Evolutionary conservation across 257 asterid species (phyloP).

Genomic region (Nicotiana noctiflora): DNA sequence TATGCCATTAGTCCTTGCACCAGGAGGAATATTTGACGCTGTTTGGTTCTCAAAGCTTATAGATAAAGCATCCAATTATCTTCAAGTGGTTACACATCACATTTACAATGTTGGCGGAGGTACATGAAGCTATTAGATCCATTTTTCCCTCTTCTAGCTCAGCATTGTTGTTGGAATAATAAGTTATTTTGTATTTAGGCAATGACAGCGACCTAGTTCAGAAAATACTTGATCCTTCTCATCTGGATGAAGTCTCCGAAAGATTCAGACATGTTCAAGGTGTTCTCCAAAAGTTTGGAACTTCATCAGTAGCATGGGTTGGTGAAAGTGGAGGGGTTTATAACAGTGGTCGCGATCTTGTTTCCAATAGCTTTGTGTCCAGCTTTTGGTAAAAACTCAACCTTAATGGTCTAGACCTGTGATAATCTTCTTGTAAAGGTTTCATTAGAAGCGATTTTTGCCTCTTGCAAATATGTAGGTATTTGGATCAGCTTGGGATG

Average conservation of each 20-base stretch:
- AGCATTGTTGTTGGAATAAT: neutral
- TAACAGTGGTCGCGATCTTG: constrained; percentile 67
- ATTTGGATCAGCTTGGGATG: constrained; percentile 91
- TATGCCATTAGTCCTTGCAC: constrained; percentile 67
- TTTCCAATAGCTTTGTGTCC: constrained; percentile 70
- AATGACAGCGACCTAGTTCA: constrained; percentile 30
- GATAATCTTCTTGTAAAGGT: neutral
- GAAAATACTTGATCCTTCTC: constrained; percentile 38
- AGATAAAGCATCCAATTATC: constrained; percentile 33
- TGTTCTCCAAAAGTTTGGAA: constrained; percentile 19
- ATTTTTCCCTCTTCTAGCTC: neutral
- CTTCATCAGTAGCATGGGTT: constrained; percentile 43
- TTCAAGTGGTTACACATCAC: constrained; percentile 77
- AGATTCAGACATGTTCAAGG: constrained; percentile 25
- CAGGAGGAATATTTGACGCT: constrained; percentile 74
- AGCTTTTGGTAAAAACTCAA: constrained; percentile 63
- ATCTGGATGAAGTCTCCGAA: constrained; percentile 33
- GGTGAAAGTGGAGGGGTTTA: constrained; percentile 59
- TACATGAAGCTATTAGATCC: constrained; percentile 10
- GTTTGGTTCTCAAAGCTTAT: constrained; percentile 52
- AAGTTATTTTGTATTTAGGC: constrained; percentile 20
- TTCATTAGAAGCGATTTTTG: neutral
- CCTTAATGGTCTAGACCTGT: neutral
- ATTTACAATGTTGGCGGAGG: constrained; percentile 94
- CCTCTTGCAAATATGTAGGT: constrained; percentile 35